Evolutionary conservation across 192 early-diverging fungal genomes (phyloP), one percentile per base, ranked within the genome.

Genomic region (Martensiomyces pterosporus): DNA sequence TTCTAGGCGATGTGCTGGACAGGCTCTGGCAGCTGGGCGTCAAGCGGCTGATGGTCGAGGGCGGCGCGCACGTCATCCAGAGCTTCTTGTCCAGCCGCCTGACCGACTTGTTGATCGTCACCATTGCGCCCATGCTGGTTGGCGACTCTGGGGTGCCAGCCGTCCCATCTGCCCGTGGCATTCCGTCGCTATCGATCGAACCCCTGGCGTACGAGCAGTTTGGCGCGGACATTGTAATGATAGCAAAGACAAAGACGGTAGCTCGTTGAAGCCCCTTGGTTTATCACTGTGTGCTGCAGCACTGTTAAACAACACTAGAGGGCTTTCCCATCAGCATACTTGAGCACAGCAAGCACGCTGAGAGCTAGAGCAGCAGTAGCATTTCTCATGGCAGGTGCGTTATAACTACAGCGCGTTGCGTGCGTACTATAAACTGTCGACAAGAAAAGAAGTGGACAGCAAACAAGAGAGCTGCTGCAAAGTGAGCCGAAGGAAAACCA

Each of bases 41-140:
- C 16, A 27, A 47, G 8, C 45, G 60, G 3, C 42, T 95, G 24
- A 95, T 95, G 92, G 85, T 95, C 9, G 92, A 95, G 79, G 92
- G 92, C 25, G 92, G 92, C 17, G 83, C 88, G 0, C 60, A 57
- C 19, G 66, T 94, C 4, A 91, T 94, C 36, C 65, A 80, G 5
- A 61, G 79, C 5, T 86, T 86, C 49, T 43, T 91, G 49, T 49
- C 40, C 24, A 57, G 43, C 22, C 32, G 25, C 2, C 26, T 57
- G 17, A 40, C 44, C 24, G 44, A 59, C 14, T 24, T 24, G 10
- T 39, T 68, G 9, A 57, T 92, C 15, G 43, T 91, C 22, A 94
- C 91, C 2, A 70, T 87, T 49, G 82, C 88, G 0, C 91, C 89
- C 3, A 43, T 74, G 6, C 75, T 78, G 24, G 75, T 90, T 34